These are phyloP conservation scores for Cucurbita argyrosperma DNA, from an alignment of 306 rosid species.

Conservation along the genomic window DNA sequence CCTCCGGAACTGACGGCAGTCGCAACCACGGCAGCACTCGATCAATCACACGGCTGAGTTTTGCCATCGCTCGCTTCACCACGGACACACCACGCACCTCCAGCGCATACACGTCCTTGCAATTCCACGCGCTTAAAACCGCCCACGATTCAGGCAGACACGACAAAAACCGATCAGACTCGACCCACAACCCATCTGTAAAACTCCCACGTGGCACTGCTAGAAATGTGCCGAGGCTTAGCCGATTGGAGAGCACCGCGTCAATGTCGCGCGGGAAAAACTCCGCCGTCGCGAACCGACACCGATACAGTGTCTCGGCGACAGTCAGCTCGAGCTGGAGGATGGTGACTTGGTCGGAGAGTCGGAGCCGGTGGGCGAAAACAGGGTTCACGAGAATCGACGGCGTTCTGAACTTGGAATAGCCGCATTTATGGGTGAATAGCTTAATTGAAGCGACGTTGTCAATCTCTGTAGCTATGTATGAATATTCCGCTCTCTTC, in stretches of 20 bases:
- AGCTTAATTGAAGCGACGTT: slow-evolving; percentile 55
- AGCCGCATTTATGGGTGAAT: slow-evolving; percentile 55
- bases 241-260: slow-evolving; percentile 40
- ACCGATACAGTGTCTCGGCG: slow-evolving; percentile 43
- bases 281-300: slow-evolving; percentile 42
- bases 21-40: slow-evolving; percentile 46
- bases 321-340: slow-evolving; percentile 27
- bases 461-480: slow-evolving; percentile 62
- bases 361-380: slow-evolving; percentile 31
- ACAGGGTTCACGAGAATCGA: slow-evolving; percentile 65
- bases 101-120: slow-evolving; percentile 43
- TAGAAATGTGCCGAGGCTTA: slow-evolving; percentile 48
- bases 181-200: slow-evolving; percentile 21
- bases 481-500: slow-evolving; percentile 62
- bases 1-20: slow-evolving; percentile 46
- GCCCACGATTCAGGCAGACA: slow-evolving; percentile 58
- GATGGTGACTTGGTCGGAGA: slow-evolving; percentile 20
- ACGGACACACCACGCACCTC: slow-evolving; percentile 49
- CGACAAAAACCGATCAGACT: slow-evolving; percentile 22
- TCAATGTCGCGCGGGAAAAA: slow-evolving; percentile 71
- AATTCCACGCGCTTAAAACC: slow-evolving; percentile 55
- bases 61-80: slow-evolving; percentile 18
- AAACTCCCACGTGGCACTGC: slow-evolving; percentile 33
- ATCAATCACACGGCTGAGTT: slow-evolving; percentile 34
- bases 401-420: slow-evolving; percentile 60